phyloP scores from a whole-genome alignment of 1,284 basidiomycete genomes.

The Ustilago trichophora region DNA sequence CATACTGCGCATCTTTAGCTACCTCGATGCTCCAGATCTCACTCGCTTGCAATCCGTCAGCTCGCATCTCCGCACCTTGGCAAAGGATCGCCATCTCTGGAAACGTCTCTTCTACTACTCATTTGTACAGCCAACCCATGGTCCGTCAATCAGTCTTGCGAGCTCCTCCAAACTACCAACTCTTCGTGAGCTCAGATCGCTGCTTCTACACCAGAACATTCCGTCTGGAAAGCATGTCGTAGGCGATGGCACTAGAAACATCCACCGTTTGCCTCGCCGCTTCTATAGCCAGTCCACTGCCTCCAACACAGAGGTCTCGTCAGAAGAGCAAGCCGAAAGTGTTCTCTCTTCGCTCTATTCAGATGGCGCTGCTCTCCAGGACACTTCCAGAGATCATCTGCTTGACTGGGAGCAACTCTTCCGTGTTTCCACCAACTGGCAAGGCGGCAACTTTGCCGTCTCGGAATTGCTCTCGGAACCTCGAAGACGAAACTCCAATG shows the following conservation, averaged over 20 bases:
- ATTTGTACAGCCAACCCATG: slow-evolving; percentile 18
- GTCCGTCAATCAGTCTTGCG: neutral
- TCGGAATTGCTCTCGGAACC: slow-evolving; percentile 13
- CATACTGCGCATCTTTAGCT: slow-evolving; percentile 29
- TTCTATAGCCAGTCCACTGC: slow-evolving; percentile 3
- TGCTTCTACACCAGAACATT: slow-evolving; percentile 37
- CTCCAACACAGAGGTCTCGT: neutral
- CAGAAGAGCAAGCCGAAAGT: neutral
- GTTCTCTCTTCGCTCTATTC: neutral
- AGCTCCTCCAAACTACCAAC: slow-evolving; percentile 12
- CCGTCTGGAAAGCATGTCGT: slow-evolving; percentile 5
- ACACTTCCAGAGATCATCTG: slow-evolving; percentile 9
- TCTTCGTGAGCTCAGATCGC: slow-evolving; percentile 30
- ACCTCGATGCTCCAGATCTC: slow-evolving; percentile 25
- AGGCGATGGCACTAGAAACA: slow-evolving; percentile 14
- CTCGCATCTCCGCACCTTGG: slow-evolving; percentile 18
- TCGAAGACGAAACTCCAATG: too few species aligned
- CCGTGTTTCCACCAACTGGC: slow-evolving; percentile 44
- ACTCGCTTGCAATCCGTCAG: slow-evolving; percentile 21
- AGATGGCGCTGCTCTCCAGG: neutral
- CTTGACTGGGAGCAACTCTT: slow-evolving; percentile 48
- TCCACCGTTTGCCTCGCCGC: slow-evolving; percentile 18
- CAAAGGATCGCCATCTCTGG: slow-evolving; percentile 48
- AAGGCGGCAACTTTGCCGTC: slow-evolving; percentile 34
- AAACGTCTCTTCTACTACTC: slow-evolving; percentile 32